Evolutionary conservation across 306 rosid genomes (phyloP), one percentile per base, ranked within the genome.

Genomic region (Cicer chorassanicum): DNA sequence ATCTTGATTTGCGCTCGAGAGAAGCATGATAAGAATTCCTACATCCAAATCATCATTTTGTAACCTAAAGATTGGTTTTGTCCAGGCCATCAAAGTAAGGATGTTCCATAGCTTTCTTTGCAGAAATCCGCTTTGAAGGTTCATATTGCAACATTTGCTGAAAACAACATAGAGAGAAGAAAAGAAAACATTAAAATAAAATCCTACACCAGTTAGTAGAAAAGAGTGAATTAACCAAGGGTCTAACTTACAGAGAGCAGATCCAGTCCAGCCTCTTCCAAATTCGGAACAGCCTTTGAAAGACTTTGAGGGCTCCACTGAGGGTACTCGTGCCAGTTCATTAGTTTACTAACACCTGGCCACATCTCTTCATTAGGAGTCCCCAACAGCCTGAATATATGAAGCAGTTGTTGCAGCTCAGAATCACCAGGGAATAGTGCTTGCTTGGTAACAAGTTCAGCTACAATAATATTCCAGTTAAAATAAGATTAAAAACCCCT

Each of bases 251-350:
- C 93, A 44, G 86, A 71, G 40, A 93, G 78, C 51, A 93, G 86
- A 81, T 91, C 88, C 21, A 92, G 60, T 21, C 97, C 99, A 56
- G 75, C 73, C 1, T 70, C 83, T 4, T 88, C 97, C 92, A 94
- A 82, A 67, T 61, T 68, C 40, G 97, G 93, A 76, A 90, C 96
- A 21, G 88, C 91, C 3, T 65, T 87, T 8, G 95, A 62, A 71
- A 92, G 72, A 75, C 77, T 71, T 74, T 89, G 93, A 61, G 99
- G 87, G 55, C 36, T 85, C 99, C 99, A 94, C 59, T 88, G 99
- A 5, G 97, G 96, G 68, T 92, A 94, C 78, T 94, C 97, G 62
- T 94, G 99, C 99, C 97, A 94, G 78, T 94, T 89, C 90, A 87
- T 85, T 8, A 94, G 89, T 43, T 88, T 87, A 79, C 96, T 94